Base-by-base conservation (phyloP, 2,329 filamentous ascomycete genomes). In the Macroventuria anomochaeta region DNA sequence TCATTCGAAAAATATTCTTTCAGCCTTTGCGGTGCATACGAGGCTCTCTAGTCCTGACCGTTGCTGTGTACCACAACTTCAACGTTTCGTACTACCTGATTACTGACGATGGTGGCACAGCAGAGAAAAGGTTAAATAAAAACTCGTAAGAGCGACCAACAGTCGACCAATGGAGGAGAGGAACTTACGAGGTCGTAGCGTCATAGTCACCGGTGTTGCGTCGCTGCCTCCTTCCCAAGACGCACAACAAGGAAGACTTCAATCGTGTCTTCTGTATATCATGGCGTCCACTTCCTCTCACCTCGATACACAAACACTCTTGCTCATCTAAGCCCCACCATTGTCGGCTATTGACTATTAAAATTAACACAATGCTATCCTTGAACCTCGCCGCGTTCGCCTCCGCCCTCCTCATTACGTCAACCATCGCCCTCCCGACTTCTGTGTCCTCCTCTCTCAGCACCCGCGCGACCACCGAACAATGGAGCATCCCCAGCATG, bases 401-500 rank as follows among this genome's bases (percentile, higher is more conserved):
- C 2, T 6, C 39, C 17, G 8, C 28, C 18, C 15, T 43, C 31
- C 7, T 48, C 31, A n/a, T 37, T 3, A 5, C 13, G 26, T 33
- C 46, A n/a, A 21, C 20, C 13, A 26, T 25, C 28, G 31, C 58
- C 17, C 32, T 50, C 12, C 46, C 51, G 7, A n/a, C 12, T 17
- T 13, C 21, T 3, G 7, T 6, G 17, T n/a, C 13, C 15, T 26
- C 13, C 18, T 29, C 48, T 28, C 23, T 41, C 23, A 4, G 29
- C 7, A 11, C 46, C 13, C 48, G 36, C 28, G 8, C 28, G 5
- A 10, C 26, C 3, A 34, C 33, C 25, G 44, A 67, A 56, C 26
- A 13, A 46, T 69, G 62, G 62, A 41, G 23, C 17, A 69, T 71
- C 23, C 46, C 65, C 10, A 41, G 36, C 29, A 52, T 71, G 11